A percentile compares a stretch with the other conserved stretches of the same genome.
Evolutionary conservation across 257 asterid species (phyloP).

Genomic region (Nicotiana benthamiana): DNA sequence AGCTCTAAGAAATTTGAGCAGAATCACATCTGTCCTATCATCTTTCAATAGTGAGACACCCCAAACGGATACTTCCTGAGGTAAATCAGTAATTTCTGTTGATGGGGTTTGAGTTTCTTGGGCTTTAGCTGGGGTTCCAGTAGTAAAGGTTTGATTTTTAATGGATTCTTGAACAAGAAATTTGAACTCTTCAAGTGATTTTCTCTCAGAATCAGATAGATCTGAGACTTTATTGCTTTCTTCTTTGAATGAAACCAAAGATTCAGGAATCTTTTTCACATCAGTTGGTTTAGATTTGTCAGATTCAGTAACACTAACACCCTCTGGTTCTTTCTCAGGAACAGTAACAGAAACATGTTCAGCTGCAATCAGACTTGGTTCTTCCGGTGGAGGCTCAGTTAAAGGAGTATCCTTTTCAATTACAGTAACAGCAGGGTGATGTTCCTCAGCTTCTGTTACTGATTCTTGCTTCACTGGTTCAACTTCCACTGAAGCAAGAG

Average conservation of each 20-base stretch:
- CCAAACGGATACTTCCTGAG: conserved; percentile 60
- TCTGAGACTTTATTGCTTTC: conserved; percentile 66
- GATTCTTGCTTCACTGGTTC: not conserved
- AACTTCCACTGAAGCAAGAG: conserved; percentile 44
- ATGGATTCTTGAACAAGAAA: conserved; percentile 41
- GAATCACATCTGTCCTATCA: conserved; percentile 59
- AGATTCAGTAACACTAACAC: conserved; percentile 11
- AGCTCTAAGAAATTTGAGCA: conserved; percentile 82
- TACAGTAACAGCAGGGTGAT: conserved; percentile 31
- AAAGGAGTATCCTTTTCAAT: conserved; percentile 43
- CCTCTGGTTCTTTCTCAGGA: conserved; percentile 27
- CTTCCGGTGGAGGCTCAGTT: conserved; percentile 13
- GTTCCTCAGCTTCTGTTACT: conserved; percentile 18
- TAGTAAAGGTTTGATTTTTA: conserved; percentile 15
- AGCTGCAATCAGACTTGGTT: conserved; percentile 7
- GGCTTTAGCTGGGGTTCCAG: not conserved
- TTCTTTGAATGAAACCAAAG: conserved; percentile 55
- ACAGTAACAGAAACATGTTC: conserved; percentile 32
- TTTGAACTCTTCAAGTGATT: conserved; percentile 48
- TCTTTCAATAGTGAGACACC: conserved; percentile 69
- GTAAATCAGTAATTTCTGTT: conserved; percentile 16
- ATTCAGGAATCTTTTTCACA: conserved; percentile 36
- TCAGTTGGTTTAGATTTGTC: conserved; percentile 20
- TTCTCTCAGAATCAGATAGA: conserved; percentile 52
- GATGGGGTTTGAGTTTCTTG: not conserved